Conservation (phyloP, 148 eudicot genomes). For the Chenopodium suecicum region DNA sequence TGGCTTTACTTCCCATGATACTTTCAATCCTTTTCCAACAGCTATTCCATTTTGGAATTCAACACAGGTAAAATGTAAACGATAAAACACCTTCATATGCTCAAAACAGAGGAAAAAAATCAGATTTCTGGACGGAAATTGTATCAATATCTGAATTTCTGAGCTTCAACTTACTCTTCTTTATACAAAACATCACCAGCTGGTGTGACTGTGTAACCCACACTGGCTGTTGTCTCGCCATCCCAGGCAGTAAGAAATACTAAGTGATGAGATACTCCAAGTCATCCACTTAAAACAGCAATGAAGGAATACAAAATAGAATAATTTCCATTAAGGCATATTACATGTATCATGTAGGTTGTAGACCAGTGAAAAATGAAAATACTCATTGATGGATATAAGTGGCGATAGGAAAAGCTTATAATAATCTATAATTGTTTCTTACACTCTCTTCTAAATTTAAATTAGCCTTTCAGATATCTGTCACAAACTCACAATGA, state of each 20-base stretch:
- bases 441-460: neutral
- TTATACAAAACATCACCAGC: neutral
- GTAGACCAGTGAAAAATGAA: neutral
- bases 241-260: neutral
- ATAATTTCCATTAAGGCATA: neutral
- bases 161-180: neutral
- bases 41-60: neutral
- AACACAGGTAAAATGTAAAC: neutral
- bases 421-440: neutral
- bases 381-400: neutral
- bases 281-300: neutral
- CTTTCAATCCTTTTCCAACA: neutral
- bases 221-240: neutral
- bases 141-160: neutral
- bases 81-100: neutral
- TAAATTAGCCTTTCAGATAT: neutral
- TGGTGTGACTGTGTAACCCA: neutral
- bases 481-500: neutral
- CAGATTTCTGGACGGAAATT: neutral
- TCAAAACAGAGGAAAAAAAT: neutral
- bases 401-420: conserved; percentile 17
- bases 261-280: neutral
- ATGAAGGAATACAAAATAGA: neutral
- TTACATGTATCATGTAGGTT: neutral
- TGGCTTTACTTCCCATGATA: neutral